phyloP scores from a whole-genome alignment of 495 filamentous ascomycete species.

The Parmelia sp. region DNA sequence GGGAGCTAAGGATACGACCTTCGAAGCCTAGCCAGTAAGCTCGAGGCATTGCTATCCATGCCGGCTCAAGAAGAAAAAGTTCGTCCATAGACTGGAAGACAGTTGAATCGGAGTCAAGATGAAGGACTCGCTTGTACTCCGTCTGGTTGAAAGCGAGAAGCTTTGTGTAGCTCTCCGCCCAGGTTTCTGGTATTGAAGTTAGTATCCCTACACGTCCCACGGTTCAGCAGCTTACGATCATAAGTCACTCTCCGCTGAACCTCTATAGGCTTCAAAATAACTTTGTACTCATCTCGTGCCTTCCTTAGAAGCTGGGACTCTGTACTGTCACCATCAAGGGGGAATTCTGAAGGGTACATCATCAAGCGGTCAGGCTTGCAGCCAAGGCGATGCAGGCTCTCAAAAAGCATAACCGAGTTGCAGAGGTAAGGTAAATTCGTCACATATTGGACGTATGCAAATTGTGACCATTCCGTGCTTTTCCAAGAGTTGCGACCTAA shows the following conservation, averaged over 20 bases:
- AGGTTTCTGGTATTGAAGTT: too few species aligned
- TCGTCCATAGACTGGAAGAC: slow-evolving; percentile 64
- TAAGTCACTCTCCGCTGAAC: slow-evolving; percentile 43
- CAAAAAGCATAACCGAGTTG: slow-evolving; percentile 68
- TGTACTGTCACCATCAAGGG: slow-evolving; percentile 36
- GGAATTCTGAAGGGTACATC: slow-evolving; percentile 56
- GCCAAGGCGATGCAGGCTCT: slow-evolving; percentile 50
- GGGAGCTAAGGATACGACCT: slow-evolving; percentile 48
- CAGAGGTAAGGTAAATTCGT: slow-evolving; percentile 61
- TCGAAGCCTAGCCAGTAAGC: slow-evolving; percentile 64
- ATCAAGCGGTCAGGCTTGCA: slow-evolving; percentile 57
- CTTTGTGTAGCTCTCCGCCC: slow-evolving; percentile 61
- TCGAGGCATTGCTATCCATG: slow-evolving; percentile 56
- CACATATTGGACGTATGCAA: slow-evolving; percentile 65
- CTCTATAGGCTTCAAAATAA: slow-evolving; percentile 50
- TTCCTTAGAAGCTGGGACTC: slow-evolving; percentile 50
- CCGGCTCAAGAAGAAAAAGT: slow-evolving; percentile 57
- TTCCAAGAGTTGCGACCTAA: not conserved
- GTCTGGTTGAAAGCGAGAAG: slow-evolving; percentile 65
- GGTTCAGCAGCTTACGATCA: slow-evolving; percentile 33
- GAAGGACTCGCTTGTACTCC: slow-evolving; percentile 59
- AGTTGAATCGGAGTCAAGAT: slow-evolving; percentile 61
- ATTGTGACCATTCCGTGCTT: slow-evolving; percentile 48
- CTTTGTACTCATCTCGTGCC: slow-evolving; percentile 54
- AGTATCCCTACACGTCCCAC: too few species aligned